These are phyloP conservation scores for Wickerhamomyces sydowiorum DNA, from an alignment of 805 yeast species.

Conservation along the genomic window DNA sequence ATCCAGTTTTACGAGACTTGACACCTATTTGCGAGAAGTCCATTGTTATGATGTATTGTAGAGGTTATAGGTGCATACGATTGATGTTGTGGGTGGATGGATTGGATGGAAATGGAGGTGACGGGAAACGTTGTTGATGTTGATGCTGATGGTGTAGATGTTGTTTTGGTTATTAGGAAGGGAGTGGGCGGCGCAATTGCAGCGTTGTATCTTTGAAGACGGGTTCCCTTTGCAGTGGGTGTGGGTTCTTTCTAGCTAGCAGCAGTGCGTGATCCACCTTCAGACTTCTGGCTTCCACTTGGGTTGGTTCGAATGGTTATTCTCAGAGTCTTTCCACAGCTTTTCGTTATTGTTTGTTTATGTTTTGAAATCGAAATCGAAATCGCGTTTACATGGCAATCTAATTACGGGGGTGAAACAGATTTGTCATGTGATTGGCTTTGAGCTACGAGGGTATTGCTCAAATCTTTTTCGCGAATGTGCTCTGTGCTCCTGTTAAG, in stretches of 20 bases:
- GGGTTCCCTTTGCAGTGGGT: too few relatives aligned
- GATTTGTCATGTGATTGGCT: neutral
- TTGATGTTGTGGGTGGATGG: neutral
- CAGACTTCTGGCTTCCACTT: too few relatives aligned
- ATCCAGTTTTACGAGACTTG: conserved; percentile 63
- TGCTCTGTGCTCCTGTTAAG: too few relatives aligned
- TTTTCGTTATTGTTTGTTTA: neutral
- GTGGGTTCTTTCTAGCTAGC: too few relatives aligned
- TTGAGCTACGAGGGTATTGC: neutral
- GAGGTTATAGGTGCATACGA: neutral
- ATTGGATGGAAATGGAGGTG: neutral
- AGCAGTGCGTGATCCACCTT: too few relatives aligned
- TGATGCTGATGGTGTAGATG: neutral
- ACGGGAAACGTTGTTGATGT: neutral
- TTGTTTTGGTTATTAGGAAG: too few relatives aligned
- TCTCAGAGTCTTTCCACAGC: too few relatives aligned
- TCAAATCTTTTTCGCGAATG: too few relatives aligned
- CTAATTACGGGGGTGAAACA: too few relatives aligned
- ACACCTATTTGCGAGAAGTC: conserved; percentile 46
- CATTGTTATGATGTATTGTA: conserved; percentile 18
- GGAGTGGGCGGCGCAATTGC: too few relatives aligned
- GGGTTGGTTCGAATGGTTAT: too few relatives aligned
- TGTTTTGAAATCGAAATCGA: neutral
- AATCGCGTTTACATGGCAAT: neutral
- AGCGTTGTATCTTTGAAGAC: too few relatives aligned